These are phyloP conservation scores for Gautieria morchelliformis DNA, from an alignment of 768 basidiomycete genomes.

Conservation along the genomic window DNA sequence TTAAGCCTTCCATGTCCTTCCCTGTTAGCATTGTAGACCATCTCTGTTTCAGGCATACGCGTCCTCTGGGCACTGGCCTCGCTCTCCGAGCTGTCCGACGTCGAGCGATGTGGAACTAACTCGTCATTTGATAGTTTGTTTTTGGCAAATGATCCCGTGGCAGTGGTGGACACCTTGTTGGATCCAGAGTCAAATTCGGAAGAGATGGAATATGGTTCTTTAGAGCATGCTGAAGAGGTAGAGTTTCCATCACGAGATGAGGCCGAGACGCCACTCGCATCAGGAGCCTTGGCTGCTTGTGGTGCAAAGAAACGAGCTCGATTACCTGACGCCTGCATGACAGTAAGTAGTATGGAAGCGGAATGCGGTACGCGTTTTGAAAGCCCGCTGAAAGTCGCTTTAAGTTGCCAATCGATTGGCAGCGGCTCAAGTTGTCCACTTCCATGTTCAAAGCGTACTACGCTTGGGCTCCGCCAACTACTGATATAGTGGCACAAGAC, in stretches of 20 bases:
- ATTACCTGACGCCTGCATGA: neutral
- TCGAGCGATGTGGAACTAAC: neutral
- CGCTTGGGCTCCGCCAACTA: too few relatives aligned
- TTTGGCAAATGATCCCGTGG: neutral
- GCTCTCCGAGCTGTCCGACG: neutral
- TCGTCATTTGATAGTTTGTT: neutral
- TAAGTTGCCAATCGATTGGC: too few relatives aligned
- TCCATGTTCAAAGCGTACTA: too few relatives aligned
- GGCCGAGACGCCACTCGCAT: neutral
- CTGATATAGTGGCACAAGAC: too few relatives aligned
- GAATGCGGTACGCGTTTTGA: neutral
- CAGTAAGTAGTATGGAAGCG: neutral
- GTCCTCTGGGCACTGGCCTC: slow-evolving; percentile 4
- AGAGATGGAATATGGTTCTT: neutral
- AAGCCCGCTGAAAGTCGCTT: neutral
- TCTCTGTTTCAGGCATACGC: neutral
- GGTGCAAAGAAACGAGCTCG: slow-evolving; percentile 1
- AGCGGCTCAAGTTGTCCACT: too few relatives aligned
- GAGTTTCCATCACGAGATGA: neutral
- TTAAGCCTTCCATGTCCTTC: slow-evolving; percentile 1
- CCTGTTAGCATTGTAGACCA: neutral
- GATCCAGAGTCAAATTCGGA: neutral
- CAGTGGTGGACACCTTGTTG: neutral
- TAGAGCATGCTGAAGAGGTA: neutral
- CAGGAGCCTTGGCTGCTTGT: neutral